Evolutionary conservation across 1,284 basidiomycete genomes (phyloP).

Genomic region (Pseudozyma tsukubaensis): DNA sequence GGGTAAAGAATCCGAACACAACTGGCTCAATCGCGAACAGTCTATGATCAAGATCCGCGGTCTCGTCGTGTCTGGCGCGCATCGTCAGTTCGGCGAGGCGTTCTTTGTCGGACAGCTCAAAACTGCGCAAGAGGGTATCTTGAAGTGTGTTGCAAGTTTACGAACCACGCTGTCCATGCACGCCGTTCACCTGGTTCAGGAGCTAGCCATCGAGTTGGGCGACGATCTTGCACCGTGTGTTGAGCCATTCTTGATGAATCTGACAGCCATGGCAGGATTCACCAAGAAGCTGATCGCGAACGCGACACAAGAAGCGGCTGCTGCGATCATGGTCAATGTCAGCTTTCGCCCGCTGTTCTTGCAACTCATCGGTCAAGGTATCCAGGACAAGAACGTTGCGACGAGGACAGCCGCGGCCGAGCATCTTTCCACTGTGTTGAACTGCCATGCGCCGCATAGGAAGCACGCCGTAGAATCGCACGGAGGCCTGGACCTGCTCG

Average conservation of each 20-base stretch:
- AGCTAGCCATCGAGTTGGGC: conserved; percentile 74
- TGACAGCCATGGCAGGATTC: conserved; percentile 87
- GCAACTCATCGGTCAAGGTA: conserved; percentile 77
- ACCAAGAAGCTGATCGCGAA: conserved; percentile 96
- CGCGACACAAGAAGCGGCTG: conserved; percentile 81
- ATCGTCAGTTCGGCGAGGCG: conserved; percentile 76
- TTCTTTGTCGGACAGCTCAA: conserved; percentile 81
- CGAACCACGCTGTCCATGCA: conserved; percentile 89
- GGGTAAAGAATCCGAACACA: conserved; percentile 96
- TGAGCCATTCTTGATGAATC: conserved; percentile 75
- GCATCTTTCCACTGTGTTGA: conserved; percentile 67
- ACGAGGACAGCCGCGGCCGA: conserved; percentile 76
- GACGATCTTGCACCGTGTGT: conserved; percentile 75
- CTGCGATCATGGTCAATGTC: conserved; percentile 78
- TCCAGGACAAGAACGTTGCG: conserved; percentile 88
- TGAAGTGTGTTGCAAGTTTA: conserved; percentile 88
- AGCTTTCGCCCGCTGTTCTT: conserved; percentile 79
- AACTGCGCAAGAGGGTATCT: conserved; percentile 81
- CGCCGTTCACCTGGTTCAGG: conserved; percentile 81
- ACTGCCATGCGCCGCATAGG: conserved; percentile 60
- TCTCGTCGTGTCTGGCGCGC: conserved; percentile 87
- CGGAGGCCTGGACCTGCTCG: conserved; percentile 73
- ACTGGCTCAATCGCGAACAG: conserved; percentile 88
- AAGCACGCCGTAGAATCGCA: conserved; percentile 66
- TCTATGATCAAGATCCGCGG: conserved; percentile 84